Conservation (phyloP, 2,329 filamentous ascomycete genomes). For the Nothomitra cinnamomea region DNA sequence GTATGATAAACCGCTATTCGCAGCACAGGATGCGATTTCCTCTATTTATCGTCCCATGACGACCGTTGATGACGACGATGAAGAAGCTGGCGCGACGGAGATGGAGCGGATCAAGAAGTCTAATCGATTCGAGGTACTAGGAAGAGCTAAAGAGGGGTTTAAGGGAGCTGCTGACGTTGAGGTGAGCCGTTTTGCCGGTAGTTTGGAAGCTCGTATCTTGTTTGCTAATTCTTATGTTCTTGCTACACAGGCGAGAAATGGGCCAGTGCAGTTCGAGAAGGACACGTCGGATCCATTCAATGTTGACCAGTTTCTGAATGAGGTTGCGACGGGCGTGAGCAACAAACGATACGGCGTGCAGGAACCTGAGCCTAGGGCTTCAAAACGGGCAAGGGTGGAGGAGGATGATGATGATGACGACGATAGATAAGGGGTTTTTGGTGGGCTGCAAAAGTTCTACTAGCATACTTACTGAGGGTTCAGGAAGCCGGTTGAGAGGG, state of each 20-base stretch:
- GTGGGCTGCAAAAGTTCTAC: too few species aligned
- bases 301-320: constrained; percentile 81
- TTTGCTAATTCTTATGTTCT: constrained; percentile 18
- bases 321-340: constrained; percentile 44
- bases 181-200: constrained; percentile 28
- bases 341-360: constrained; percentile 67
- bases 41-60: constrained; percentile 79
- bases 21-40: constrained; percentile 84
- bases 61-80: constrained; percentile 55
- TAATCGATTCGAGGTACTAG: constrained; percentile 75
- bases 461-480: too few species aligned
- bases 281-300: constrained; percentile 76
- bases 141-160: constrained; percentile 70
- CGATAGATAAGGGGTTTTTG: constrained; percentile 39
- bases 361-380: constrained; percentile 29
- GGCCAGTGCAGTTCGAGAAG: constrained; percentile 93
- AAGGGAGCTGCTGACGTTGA: constrained; percentile 73
- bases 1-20: constrained; percentile 94
- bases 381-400: constrained; percentile 20
- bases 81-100: constrained; percentile 62
- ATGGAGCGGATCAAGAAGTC: constrained; percentile 79
- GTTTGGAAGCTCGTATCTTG: constrained; percentile 5
- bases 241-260: constrained; percentile 53
- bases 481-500: too few species aligned
- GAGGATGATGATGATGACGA: constrained; percentile 59